These are phyloP conservation scores for Fragaria ananassa DNA, from an alignment of 306 rosid species.

Conservation along the genomic window DNA sequence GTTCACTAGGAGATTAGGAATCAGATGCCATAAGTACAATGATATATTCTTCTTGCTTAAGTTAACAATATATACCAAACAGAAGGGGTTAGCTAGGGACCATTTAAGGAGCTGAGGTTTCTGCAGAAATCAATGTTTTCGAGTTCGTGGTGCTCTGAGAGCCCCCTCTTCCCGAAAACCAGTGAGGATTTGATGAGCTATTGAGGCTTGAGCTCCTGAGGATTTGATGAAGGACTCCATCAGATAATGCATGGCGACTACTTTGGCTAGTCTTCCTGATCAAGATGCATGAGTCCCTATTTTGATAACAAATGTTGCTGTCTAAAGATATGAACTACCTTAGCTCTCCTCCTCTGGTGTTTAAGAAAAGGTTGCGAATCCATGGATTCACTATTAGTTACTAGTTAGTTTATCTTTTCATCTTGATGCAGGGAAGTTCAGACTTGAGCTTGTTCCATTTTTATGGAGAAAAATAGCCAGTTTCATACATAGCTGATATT, in stretches of 20 bases:
- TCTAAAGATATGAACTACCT: neutral
- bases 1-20: constrained; percentile 1
- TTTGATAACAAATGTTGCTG: neutral
- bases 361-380: neutral
- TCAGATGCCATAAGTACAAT: neutral
- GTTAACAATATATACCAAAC: neutral
- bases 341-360: neutral
- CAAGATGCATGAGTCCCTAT: neutral
- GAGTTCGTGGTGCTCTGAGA: neutral
- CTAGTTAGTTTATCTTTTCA: neutral
- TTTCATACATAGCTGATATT: too few relatives aligned
- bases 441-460: neutral
- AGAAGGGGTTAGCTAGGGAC: neutral
- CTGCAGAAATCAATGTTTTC: neutral
- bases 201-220: neutral
- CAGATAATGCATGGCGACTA: neutral
- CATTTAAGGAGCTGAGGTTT: neutral
- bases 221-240: neutral
- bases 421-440: neutral
- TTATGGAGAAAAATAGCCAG: neutral
- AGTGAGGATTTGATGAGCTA: neutral
- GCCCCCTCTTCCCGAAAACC: neutral
- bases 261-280: neutral
- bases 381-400: neutral
- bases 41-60: constrained; percentile 1